Percentiles rank a stretch among this genome's conserved stretches.
These are phyloP conservation scores for Elsinoe perseae DNA, from an alignment of 2,329 filamentous ascomycete species.

Conservation along the genomic window DNA sequence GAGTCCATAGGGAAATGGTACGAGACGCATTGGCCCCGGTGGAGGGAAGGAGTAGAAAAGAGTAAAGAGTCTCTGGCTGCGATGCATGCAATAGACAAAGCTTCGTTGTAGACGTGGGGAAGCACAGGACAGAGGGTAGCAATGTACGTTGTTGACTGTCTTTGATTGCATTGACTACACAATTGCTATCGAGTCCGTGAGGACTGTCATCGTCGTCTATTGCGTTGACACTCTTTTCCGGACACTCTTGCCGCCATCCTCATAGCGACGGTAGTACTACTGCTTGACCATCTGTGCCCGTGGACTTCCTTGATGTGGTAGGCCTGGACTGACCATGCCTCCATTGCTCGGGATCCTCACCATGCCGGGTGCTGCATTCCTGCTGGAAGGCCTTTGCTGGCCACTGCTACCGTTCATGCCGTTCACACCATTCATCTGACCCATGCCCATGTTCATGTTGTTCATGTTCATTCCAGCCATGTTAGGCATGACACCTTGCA, in stretches of 20 bases:
- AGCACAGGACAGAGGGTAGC: not conserved
- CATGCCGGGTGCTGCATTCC: constrained; percentile 12
- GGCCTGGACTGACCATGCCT: constrained; percentile 14
- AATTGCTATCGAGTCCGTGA: not conserved
- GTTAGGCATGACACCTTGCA: constrained; percentile 13
- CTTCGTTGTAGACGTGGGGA: not conserved
- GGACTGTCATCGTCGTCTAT: not conserved
- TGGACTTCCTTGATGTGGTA: constrained; percentile 11
- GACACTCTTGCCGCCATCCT: not conserved
- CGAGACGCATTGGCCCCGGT: constrained; percentile 19
- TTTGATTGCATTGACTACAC: not conserved
- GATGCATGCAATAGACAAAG: constrained; percentile 19
- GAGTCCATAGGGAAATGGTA: constrained; percentile 21
- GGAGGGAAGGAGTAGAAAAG: constrained; percentile 21
- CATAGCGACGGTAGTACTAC: not conserved
- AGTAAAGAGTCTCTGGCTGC: constrained; percentile 23
- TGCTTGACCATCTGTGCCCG: constrained; percentile 16
- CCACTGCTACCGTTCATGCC: constrained; percentile 2
- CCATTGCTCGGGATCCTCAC: constrained; percentile 12
- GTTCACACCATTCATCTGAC: constrained; percentile 11
- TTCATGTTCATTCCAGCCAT: constrained; percentile 14
- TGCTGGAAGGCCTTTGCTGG: constrained; percentile 11
- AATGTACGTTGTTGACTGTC: not conserved
- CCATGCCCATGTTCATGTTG: constrained; percentile 6
- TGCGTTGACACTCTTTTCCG: not conserved